Conservation (phyloP, 2,329 filamentous ascomycete genomes). For the Ascosphaera aggregata region DNA sequence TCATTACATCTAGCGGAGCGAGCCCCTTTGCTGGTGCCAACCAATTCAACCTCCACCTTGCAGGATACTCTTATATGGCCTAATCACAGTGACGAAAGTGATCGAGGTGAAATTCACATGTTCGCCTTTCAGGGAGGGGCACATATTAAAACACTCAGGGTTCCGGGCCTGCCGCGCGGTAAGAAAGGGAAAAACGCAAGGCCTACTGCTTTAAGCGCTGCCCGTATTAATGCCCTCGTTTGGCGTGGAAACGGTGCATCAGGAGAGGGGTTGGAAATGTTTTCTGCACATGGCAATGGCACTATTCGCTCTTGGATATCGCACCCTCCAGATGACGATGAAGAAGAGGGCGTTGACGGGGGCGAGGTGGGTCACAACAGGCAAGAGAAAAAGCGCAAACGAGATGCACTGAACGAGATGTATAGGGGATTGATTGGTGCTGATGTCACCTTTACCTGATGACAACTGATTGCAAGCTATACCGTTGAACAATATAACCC, state of each 20-base stretch:
- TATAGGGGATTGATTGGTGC: constrained; percentile 53
- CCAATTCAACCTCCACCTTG: constrained; percentile 28
- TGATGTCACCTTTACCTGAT: constrained; percentile 38
- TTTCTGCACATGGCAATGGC: constrained; percentile 66
- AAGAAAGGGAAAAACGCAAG: constrained; percentile 16
- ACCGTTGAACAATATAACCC: too few species aligned
- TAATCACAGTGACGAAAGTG: constrained; percentile 47
- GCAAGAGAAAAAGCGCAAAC: constrained; percentile 38
- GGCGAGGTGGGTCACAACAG: constrained; percentile 27
- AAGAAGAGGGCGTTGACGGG: constrained; percentile 19
- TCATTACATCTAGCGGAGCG: constrained; percentile 34
- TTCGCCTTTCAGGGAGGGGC: constrained; percentile 60
- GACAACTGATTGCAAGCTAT: too few species aligned
- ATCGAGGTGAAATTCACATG: constrained; percentile 44
- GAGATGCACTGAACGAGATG: constrained; percentile 56
- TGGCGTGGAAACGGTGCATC: constrained; percentile 45
- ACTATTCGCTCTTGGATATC: constrained; percentile 62
- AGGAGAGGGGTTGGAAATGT: constrained; percentile 41
- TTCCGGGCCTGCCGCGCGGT: constrained; percentile 28
- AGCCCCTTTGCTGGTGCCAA: constrained; percentile 40
- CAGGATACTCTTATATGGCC: constrained; percentile 56
- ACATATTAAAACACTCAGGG: constrained; percentile 45
- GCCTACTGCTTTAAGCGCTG: constrained; percentile 26
- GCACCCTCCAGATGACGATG: constrained; percentile 25
- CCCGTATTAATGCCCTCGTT: constrained; percentile 48